Evolutionary conservation across 805 yeast genomes (phyloP).

Genomic region (Lipomyces spencermartinsiae): DNA sequence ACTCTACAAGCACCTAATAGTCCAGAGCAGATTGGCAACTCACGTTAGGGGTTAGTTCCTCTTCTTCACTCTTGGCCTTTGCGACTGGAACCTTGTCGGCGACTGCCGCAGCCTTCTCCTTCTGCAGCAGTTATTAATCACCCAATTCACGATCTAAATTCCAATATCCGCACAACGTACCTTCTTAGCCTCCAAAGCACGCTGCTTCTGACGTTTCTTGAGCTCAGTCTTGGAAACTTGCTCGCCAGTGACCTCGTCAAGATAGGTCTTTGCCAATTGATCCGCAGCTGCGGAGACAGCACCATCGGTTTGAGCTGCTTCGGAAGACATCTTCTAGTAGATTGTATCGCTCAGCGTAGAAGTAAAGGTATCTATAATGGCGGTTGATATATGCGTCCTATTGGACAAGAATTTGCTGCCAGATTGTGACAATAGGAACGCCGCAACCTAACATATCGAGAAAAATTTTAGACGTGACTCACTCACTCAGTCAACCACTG

Average conservation of each 20-base stretch:
- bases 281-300: constrained; percentile 62
- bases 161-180: constrained; percentile 21
- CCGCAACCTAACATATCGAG: background rate
- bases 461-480: background rate
- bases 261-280: constrained; percentile 59
- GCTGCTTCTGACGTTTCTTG: constrained; percentile 91
- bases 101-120: constrained; percentile 80
- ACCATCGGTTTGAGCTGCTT: constrained; percentile 11
- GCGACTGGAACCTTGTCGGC: constrained; percentile 47
- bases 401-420: background rate
- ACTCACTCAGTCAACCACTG: background rate
- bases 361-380: background rate
- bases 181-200: constrained; percentile 85
- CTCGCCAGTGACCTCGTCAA: constrained; percentile 96
- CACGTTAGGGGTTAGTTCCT: constrained; percentile 81
- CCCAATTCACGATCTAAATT: background rate
- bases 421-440: background rate
- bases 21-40: constrained; percentile 3
- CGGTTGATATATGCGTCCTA: background rate
- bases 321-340: constrained; percentile 3
- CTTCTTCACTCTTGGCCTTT: constrained; percentile 73
- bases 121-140: constrained; percentile 45
- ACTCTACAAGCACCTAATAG: background rate
- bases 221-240: constrained; percentile 94
- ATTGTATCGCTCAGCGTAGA: background rate